Base-by-base conservation (phyloP, 1,284 basidiomycete genomes). In the Clitocybe nebularis region DNA sequence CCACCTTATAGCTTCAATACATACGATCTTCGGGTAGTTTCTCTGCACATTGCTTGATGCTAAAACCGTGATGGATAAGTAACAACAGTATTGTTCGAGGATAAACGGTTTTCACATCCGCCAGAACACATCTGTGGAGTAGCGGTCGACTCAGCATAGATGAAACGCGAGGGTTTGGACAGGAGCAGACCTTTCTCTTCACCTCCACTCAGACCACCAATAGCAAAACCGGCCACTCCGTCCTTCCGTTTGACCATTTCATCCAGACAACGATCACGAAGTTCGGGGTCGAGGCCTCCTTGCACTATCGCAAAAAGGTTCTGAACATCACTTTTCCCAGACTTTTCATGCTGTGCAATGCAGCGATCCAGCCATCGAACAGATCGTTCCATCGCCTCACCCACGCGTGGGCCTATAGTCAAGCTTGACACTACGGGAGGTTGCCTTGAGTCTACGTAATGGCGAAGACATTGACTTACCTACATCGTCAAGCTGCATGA, bases 401-500 rank as follows among this genome's bases (percentile, higher is more conserved):
- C 77, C 3, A 93, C 88, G 42, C 90, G 78, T 22, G 84, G 80
- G 6, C 86, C 88, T 1, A 74, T 72, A 0, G 82, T 84, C 30
- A 89, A 60, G 58, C 83, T 87, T 24, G 84, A 79, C 0, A 90
- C 87, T 89, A 48, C 11, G 22, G 11, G 10, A 16, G 4, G 23
- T 29, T 14, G 46, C 39, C 41, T 38, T 43, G 17, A 43, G 29
- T 45, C 34, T 13, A 24, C 35, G 25, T 16, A 35, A 29, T 9
- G 23, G 54, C 16, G 39, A 47, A 44, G 35, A 24, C 16, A 29
- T 19, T 40, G 17, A 66, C 81, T 61, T 53, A 85, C 87, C 89
- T 40, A 92, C 90, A 63, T 92, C 89, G 58, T 92, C 89, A 9
- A 92, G 71, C 57, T 92, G 89, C 89, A 92, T 92, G 50, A 93